phyloP scores from a whole-genome alignment of 106 monocot genomes.

The Dactylorhiza incarnata region DNA sequence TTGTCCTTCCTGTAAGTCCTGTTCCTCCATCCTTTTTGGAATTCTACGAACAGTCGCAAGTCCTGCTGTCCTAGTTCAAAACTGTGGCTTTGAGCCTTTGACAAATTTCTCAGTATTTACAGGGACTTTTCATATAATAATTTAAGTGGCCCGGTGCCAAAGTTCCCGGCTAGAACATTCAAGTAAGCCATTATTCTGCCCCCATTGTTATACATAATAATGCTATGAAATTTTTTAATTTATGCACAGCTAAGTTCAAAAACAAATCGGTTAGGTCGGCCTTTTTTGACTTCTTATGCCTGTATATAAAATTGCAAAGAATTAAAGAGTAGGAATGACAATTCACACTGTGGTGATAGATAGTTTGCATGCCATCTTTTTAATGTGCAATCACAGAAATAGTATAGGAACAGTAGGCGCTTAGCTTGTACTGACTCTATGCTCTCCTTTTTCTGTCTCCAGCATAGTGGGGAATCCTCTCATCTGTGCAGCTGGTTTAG shows the following conservation, averaged over 20 bases:
- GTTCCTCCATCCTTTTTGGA: neutral
- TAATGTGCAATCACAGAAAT: neutral
- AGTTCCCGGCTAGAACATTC: conserved; percentile 35
- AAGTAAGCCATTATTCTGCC: conserved; percentile 10
- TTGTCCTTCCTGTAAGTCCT: conserved; percentile 34
- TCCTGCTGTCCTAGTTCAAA: neutral
- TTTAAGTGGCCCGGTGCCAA: conserved; percentile 33
- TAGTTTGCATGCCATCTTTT: neutral
- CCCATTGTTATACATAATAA: too few relatives aligned
- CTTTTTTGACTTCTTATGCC: neutral
- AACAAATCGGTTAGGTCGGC: too few relatives aligned
- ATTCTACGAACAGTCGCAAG: neutral
- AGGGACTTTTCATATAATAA: conserved; percentile 50
- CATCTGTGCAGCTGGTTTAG: conserved; percentile 24
- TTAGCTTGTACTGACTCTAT: neutral
- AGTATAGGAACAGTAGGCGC: neutral
- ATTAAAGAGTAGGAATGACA: neutral
- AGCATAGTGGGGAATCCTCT: conserved; percentile 45
- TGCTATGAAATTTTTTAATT: too few relatives aligned
- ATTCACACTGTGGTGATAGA: neutral
- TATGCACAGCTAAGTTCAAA: too few relatives aligned
- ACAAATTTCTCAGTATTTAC: neutral
- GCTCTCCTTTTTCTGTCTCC: conserved; percentile 6
- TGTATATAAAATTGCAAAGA: neutral
- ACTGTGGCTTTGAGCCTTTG: neutral